Percentiles rank a stretch among this genome's conserved stretches.
Evolutionary conservation across 129 eudicot genomes (phyloP).

Genomic region (Flaveria linearis): DNA sequence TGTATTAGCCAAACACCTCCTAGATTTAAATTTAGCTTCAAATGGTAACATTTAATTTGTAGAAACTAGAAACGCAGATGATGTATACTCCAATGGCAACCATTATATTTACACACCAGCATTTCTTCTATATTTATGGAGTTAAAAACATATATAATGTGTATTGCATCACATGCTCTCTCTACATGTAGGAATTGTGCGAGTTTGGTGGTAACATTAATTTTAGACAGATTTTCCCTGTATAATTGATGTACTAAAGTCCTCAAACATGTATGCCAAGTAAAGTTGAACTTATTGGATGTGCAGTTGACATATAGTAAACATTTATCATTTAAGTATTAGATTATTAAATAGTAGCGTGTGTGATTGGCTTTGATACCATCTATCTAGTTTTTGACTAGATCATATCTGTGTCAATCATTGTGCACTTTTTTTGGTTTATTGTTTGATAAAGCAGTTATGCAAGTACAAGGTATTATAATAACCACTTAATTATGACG

Average conservation of each 20-base stretch:
- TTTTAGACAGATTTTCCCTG: background rate
- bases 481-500: background rate
- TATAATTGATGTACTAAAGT: background rate
- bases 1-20: background rate
- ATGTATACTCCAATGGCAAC: background rate
- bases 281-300: background rate
- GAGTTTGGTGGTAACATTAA: background rate
- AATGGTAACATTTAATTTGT: background rate
- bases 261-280: background rate
- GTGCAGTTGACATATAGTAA: background rate
- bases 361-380: background rate
- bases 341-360: background rate
- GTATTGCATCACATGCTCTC: background rate
- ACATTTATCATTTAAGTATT: background rate
- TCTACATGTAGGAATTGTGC: background rate
- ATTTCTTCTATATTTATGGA: background rate
- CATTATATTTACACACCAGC: background rate
- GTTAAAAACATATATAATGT: background rate
- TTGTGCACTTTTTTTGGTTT: constrained; percentile 3
- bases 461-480: background rate
- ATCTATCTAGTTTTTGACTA: background rate
- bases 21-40: background rate
- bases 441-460: constrained; percentile 9
- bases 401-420: background rate
- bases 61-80: background rate